Evolutionary conservation across 192 early-diverging fungal genomes (phyloP).

Genomic region (Geranomyces michiganensis): DNA sequence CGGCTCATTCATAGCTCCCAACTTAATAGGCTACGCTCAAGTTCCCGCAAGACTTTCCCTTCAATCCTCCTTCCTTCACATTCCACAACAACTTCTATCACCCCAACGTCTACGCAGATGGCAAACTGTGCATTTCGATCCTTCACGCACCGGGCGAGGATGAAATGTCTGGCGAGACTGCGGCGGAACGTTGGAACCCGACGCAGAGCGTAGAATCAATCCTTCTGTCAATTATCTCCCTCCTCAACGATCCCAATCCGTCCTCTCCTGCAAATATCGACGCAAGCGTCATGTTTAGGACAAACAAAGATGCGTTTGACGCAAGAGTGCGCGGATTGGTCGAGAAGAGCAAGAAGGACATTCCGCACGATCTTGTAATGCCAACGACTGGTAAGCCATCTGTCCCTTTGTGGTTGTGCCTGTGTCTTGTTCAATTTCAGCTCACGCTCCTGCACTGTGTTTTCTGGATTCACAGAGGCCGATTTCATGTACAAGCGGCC

Average conservation of each 20-base stretch:
- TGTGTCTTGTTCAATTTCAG: not conserved
- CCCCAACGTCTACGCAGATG: constrained; percentile 61
- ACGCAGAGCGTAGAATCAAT: constrained; percentile 66
- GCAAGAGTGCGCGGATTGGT: constrained; percentile 51
- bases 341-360: constrained; percentile 55
- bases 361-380: constrained; percentile 54
- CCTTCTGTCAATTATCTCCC: constrained; percentile 53
- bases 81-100: constrained; percentile 58
- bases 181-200: constrained; percentile 82
- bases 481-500: constrained; percentile 43
- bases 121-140: constrained; percentile 62
- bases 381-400: constrained; percentile 44
- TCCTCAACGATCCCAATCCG: constrained; percentile 60
- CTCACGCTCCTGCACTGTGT: not conserved
- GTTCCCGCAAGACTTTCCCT: constrained; percentile 62
- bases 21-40: constrained; percentile 53
- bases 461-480: constrained; percentile 29
- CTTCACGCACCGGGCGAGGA: constrained; percentile 64
- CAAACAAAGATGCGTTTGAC: constrained; percentile 45
- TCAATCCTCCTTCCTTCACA: constrained; percentile 59
- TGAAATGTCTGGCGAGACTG: constrained; percentile 68
- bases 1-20: not conserved
- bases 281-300: constrained; percentile 56
- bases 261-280: constrained; percentile 64
- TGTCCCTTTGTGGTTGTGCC: not conserved